These are phyloP conservation scores for Rhizoclosmatium sp. DNA, from an alignment of 192 early-diverging fungal genomes.

Conservation along the genomic window DNA sequence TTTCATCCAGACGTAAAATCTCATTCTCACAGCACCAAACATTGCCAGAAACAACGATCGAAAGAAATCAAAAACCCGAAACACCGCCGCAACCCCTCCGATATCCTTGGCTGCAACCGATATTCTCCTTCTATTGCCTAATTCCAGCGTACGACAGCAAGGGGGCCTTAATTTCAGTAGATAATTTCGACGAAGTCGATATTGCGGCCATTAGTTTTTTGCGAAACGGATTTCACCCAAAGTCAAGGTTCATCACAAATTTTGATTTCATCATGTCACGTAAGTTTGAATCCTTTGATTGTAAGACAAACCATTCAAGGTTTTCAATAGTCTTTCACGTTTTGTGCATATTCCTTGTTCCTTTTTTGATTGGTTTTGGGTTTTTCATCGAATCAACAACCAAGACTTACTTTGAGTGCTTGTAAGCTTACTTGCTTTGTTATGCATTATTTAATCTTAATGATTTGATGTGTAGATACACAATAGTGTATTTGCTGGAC, in stretches of 20 bases:
- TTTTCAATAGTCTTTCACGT: constrained; percentile 6
- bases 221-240: constrained; percentile 5
- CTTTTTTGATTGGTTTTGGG: constrained; percentile 10
- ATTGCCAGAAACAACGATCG: no score
- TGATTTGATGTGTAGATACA: not conserved
- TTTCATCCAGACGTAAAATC: no score
- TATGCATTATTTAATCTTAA: not conserved
- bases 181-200: constrained; percentile 14
- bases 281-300: not conserved
- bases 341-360: constrained; percentile 1
- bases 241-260: not conserved
- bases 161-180: not conserved
- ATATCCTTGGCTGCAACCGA: no score
- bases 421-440: not conserved
- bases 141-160: constrained; percentile 11
- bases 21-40: no score
- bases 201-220: not conserved
- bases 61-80: no score
- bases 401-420: no score
- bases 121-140: not conserved
- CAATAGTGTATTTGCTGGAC: constrained; percentile 2
- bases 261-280: constrained; percentile 10
- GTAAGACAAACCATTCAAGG: not conserved
- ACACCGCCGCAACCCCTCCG: no score
- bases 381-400: no score